Percentiles rank a stretch among this genome's conserved stretches.
Evolutionary conservation across 2,329 filamentous ascomycete genomes (phyloP).

Genomic region (Pyricularia sp.): DNA sequence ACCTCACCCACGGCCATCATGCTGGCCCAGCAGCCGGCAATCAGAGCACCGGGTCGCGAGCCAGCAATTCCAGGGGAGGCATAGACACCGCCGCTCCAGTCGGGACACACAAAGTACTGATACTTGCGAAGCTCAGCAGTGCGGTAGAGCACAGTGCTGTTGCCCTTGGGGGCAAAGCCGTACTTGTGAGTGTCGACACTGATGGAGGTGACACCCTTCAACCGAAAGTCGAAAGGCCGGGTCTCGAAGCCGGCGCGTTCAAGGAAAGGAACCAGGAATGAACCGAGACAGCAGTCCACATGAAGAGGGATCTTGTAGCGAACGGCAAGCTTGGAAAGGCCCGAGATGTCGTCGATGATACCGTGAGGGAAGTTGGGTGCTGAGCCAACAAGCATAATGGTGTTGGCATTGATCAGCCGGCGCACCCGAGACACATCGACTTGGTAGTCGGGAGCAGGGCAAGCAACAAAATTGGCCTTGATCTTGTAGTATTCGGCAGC

Average conservation of each 20-base stretch:
- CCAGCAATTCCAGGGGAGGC: constrained; percentile 88
- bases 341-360: constrained; percentile 89
- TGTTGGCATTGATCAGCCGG: constrained; percentile 89
- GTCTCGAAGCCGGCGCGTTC: constrained; percentile 88
- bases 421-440: constrained; percentile 71
- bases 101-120: constrained; percentile 92
- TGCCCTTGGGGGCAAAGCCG: constrained; percentile 96
- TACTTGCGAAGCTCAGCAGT: constrained; percentile 68
- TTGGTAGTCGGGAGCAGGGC: constrained; percentile 77
- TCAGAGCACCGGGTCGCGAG: constrained; percentile 83
- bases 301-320: constrained; percentile 79
- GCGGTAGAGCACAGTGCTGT: constrained; percentile 87
- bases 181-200: constrained; percentile 98
- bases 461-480: constrained; percentile 80
- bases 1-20: constrained; percentile 80
- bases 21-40: constrained; percentile 91
- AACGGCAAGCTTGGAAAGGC: constrained; percentile 72
- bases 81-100: constrained; percentile 95
- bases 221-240: constrained; percentile 83
- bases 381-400: constrained; percentile 83
- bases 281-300: constrained; percentile 95
- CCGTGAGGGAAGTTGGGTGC: constrained; percentile 98
- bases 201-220: constrained; percentile 91
- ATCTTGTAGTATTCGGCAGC: constrained; percentile 94
- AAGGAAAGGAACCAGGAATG: constrained; percentile 87